Base-by-base conservation (phyloP, 225 moss, liverwort and hornwort genomes). In the Sphagnum contortum region DNA sequence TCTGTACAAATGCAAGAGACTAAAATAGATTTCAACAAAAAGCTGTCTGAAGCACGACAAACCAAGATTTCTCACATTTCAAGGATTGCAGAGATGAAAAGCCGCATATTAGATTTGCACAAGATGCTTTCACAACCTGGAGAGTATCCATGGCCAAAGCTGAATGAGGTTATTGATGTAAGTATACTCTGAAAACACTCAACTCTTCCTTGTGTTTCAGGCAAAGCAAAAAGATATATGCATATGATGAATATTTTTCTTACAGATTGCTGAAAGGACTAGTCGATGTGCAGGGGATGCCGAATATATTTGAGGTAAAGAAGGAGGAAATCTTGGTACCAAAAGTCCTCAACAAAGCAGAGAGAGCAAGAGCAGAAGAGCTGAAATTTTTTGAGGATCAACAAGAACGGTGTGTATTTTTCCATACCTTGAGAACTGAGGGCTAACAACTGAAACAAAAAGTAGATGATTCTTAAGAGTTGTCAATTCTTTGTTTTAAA, bases 81-180 rank as follows among this genome's bases (percentile, higher is more conserved):
- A 63, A 90, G 80, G 66, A 90, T 92, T 66, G 70, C 63, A 14
- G 92, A 92, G 57, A 84, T 88, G 75, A 73, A 73, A 58, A 64
- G 47, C 14, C 76, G 87, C 49, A 87, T 95, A 68, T 4, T 85
- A 29, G 95, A 95, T 68, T 57, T 95, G 59, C 88, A 86, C 47
- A 88, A 85, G 60, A 90, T 88, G 73, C 76, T 95, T 10, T 79
- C 81, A 5, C 73, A 68, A 5, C 79, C 72, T 2, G 88, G 86
- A 55, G 88, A 84, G 4, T 95, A 73, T 69, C 70, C 72, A 6
- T 77, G 86, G 70, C 80, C 85, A 54, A 50, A 70, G 29, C 69
- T 89, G 13, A 89, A 91, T 59, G 82, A 91, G 65, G 64, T 81
- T 9, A 51, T 84, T 56, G 85, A 91, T 72, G 91, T 95, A 75